Evolutionary conservation across 768 basidiomycete genomes (phyloP), one percentile per base, ranked within the genome.

Genomic region (Amanita pallidorosea): DNA sequence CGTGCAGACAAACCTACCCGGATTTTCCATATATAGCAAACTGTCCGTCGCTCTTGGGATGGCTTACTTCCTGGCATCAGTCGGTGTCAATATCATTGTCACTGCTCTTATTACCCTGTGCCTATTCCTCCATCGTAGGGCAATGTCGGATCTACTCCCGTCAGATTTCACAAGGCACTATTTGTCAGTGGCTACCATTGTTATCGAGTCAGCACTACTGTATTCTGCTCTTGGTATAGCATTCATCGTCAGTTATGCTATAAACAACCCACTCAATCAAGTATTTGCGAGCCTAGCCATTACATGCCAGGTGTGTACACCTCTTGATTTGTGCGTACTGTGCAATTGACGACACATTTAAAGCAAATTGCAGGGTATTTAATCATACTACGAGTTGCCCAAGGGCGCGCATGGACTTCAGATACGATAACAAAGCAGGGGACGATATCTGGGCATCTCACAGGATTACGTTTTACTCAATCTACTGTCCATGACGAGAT

Each of bases 291-390:
- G 41, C 17, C 53, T 60, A 20, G 59, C 59, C 17, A 61, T 61
- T 34, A 50, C 57, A 17, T 58, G 51, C 22, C 67, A 67, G 55
- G 63, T 66, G 53, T 45, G 60, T 54, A 18, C 15, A 18, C n/a
- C 33, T 25, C 47, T 12, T 25, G 12, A 15, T 17, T 35, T 37
- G 6, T 44, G 33, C 49, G 15, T 12, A 9, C 4, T 12, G 48
- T 59, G 40, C 56, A 64, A 17, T 67, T 69, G 31, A 65, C 15
- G 65, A 55, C 45, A 31, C 18, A 12, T 42, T 31, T 3, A 31
- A 31, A 75, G 74, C 65, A 72, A 61, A 67, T 74, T 34, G 73
- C 74, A 6, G 67, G 69, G 0, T 70, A 73, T 52, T 63, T 75
- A 22, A 75, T 76, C 49, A 73, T 73, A 34, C 70, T 70, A 41